A percentile compares a stretch with the other conserved stretches of the same genome.
phyloP scores from a whole-genome alignment of 768 basidiomycete genomes.

The Naematelia encephala region DNA sequence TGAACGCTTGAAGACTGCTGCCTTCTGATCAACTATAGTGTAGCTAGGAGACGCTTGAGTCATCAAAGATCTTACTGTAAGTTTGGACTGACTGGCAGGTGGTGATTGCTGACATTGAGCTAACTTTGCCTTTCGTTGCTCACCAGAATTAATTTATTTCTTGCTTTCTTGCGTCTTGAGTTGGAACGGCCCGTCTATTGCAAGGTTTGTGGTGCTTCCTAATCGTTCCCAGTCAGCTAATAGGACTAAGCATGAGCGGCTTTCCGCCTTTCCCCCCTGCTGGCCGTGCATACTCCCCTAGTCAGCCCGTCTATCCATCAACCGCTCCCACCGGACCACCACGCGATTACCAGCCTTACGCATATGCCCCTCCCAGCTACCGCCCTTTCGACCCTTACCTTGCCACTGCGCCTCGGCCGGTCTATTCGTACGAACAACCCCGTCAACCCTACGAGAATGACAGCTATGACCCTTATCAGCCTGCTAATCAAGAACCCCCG shows the following conservation, averaged over 20 bases:
- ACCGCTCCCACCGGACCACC: slow-evolving; percentile 17
- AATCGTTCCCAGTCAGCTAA: not conserved
- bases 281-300: slow-evolving; percentile 33
- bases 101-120: slow-evolving; percentile 1
- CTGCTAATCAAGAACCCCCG: slow-evolving; percentile 14
- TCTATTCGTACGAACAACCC: slow-evolving; percentile 36
- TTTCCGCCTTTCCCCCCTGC: slow-evolving; percentile 35
- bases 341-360: slow-evolving; percentile 18
- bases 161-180: not conserved
- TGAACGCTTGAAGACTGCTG: not conserved
- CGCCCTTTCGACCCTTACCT: slow-evolving; percentile 25
- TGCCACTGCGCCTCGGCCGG: slow-evolving; percentile 14
- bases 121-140: slow-evolving; percentile 1
- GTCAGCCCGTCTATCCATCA: slow-evolving; percentile 15
- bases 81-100: not conserved
- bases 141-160: not conserved
- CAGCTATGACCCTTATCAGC: slow-evolving; percentile 40
- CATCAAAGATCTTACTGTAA: not conserved
- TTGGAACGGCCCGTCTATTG: not conserved
- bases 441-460: slow-evolving; percentile 28
- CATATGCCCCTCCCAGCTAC: slow-evolving; percentile 15
- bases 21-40: not conserved
- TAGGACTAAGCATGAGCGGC: slow-evolving; percentile 20
- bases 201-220: slow-evolving; percentile 3
- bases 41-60: not conserved